Evolutionary conservation across 1,284 basidiomycete genomes (phyloP), one percentile per base, ranked within the genome.

Genomic region (Moesziomyces parantarcticus): DNA sequence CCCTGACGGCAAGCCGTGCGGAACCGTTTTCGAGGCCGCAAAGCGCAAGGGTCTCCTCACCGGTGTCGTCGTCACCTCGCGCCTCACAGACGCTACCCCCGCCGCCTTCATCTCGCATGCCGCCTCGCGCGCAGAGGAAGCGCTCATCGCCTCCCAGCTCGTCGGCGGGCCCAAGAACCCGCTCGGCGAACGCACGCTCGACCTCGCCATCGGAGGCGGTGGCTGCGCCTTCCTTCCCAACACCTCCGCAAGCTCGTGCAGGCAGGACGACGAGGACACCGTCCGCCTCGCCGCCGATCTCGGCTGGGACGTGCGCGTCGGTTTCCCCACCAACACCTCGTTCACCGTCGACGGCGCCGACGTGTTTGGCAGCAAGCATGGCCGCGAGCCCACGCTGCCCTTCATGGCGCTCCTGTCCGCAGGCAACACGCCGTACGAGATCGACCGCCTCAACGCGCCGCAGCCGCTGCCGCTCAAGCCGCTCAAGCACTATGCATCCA

Each of bases 1-100:
- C 18, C 50, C 64, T 5, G 63, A 72, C 16, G 67, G 66, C 34
- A 58, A 71, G 34, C 75, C 84, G 0, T 83, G 83, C 53, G 84
- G 84, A 8, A 85, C 84, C 5, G 68, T 85, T n/a, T 81, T 85
- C 32, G 84, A 85, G 61, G 83, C 84, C 7, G 84, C 84, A 1
- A 81, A 84, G 39, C 77, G 77, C 16, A 78, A 81, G 43, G 84
- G 84, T 1, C 78, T 80, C 46, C 23, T 78, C 3, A 85, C 84
- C 22, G 84, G 84, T 16, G 68, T 85, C 11, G 84, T 84, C 10
- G 78, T 83, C 20, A 85, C 84, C 13, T 76, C 74, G n/a, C 43
- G 76, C 6, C 52, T 78, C n/a, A 78, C 76, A 2, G 76, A 78
- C 50, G 76, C 78, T 56, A 85, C 84, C 1, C 84, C 84, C 0